phyloP scores from a whole-genome alignment of 2,329 filamentous ascomycete genomes.

The Diplodia sapinea region DNA sequence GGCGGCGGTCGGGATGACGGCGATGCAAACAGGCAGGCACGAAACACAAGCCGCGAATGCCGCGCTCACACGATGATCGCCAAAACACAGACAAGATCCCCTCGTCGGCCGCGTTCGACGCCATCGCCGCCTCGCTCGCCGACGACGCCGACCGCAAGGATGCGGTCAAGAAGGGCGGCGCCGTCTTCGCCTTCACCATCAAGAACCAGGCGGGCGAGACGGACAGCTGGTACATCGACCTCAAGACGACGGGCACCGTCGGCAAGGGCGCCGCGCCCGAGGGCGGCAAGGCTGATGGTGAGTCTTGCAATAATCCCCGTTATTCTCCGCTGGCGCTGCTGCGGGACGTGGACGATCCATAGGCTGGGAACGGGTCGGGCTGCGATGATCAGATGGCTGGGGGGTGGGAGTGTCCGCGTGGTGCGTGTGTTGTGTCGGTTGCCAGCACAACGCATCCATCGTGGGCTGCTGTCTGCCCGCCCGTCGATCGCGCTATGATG shows the following conservation, averaged over 20 bases:
- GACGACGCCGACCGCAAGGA: constrained; percentile 76
- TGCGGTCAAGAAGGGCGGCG: constrained; percentile 86
- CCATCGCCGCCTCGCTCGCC: constrained; percentile 75
- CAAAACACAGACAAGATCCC: constrained; percentile 69
- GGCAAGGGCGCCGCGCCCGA: constrained; percentile 71
- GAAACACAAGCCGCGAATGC: background rate
- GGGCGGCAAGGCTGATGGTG: constrained; percentile 83
- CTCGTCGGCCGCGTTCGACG: constrained; percentile 88
- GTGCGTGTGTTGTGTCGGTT: constrained; percentile 2
- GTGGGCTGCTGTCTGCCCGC: background rate
- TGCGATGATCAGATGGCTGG: background rate
- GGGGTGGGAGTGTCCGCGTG: background rate
- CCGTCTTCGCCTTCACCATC: constrained; percentile 87
- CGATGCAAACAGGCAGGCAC: background rate
- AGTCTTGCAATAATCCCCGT: constrained; percentile 40
- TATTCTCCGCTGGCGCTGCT: background rate
- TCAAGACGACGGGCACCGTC: constrained; percentile 87
- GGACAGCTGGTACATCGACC: constrained; percentile 91
- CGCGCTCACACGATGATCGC: constrained; percentile 1
- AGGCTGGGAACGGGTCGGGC: background rate
- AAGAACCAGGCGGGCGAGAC: constrained; percentile 84
- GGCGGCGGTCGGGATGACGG: constrained; percentile 1
- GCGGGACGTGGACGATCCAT: background rate
- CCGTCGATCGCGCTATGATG: background rate
- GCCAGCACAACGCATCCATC: constrained; percentile 5